A percentile compares a stretch with the other conserved stretches of the same genome.
These are phyloP conservation scores for Aspergillus pseudotamarii DNA, from an alignment of 2,329 filamentous ascomycete genomes.

Conservation along the genomic window DNA sequence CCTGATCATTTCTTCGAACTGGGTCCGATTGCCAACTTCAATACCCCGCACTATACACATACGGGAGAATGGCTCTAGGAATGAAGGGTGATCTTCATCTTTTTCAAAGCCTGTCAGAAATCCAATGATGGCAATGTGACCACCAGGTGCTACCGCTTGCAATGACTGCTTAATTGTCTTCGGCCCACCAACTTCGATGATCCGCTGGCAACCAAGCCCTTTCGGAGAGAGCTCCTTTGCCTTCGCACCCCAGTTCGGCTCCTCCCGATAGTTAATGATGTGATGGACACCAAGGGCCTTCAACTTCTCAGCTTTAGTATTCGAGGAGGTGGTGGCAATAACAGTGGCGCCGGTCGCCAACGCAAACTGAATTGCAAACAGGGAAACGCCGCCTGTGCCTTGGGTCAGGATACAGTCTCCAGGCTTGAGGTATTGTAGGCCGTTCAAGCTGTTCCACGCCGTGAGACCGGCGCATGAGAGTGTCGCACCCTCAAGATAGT, in stretches of 20 bases:
- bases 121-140: not conserved
- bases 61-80: not conserved
- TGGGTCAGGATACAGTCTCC: not conserved
- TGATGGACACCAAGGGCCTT: not conserved
- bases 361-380: not conserved
- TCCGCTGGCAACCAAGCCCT: not conserved
- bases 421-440: not conserved
- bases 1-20: not conserved
- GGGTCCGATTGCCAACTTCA: not conserved
- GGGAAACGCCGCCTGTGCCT: not conserved
- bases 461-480: not conserved
- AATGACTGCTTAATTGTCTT: constrained; percentile 11
- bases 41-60: not conserved
- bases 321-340: not conserved
- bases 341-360: not conserved
- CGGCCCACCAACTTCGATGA: not conserved
- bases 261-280: not conserved
- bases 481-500: constrained; percentile 42
- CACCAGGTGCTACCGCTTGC: not conserved
- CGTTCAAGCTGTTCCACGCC: not conserved
- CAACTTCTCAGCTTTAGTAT: not conserved
- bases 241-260: not conserved
- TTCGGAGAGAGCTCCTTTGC: not conserved
- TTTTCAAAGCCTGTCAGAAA: not conserved
- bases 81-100: not conserved